phyloP scores from a whole-genome alignment of 345 rosid species.

The Pistacia integerrima region DNA sequence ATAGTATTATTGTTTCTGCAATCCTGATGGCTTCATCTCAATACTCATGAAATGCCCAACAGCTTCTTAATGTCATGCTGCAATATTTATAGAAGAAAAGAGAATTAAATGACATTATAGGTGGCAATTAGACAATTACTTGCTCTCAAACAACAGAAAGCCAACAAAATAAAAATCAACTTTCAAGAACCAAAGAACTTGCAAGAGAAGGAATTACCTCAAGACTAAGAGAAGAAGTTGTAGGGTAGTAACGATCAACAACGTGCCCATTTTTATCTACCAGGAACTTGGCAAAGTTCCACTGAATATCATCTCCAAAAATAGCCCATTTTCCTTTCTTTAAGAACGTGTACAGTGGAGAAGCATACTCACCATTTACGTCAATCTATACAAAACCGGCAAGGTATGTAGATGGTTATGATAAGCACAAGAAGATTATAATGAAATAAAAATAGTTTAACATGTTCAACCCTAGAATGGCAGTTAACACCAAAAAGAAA shows the following conservation, averaged over 20 bases:
- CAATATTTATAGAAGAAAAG: slow-evolving; percentile 20
- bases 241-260: slow-evolving; percentile 79
- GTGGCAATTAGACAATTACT: not conserved
- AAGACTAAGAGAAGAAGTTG: slow-evolving; percentile 75
- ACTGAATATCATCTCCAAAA: slow-evolving; percentile 80
- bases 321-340: slow-evolving; percentile 88
- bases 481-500: not conserved
- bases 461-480: not conserved
- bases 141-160: not conserved
- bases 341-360: slow-evolving; percentile 73
- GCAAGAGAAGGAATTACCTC: slow-evolving; percentile 48
- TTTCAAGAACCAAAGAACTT: not conserved
- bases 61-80: slow-evolving; percentile 66
- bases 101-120: not conserved
- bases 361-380: slow-evolving; percentile 76
- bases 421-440: not conserved
- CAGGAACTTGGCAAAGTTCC: slow-evolving; percentile 95
- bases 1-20: not conserved
- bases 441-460: not conserved
- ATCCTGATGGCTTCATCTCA: not conserved
- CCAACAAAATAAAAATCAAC: not conserved
- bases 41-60: slow-evolving; percentile 28
- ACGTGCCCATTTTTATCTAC: slow-evolving; percentile 73
- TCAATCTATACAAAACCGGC: slow-evolving; percentile 55
- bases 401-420: not conserved